A percentile compares a stretch with the other conserved stretches of the same genome.
These are phyloP conservation scores for Lodderomyces jiufengensis DNA, from an alignment of 1,139 yeast species.

Conservation along the genomic window DNA sequence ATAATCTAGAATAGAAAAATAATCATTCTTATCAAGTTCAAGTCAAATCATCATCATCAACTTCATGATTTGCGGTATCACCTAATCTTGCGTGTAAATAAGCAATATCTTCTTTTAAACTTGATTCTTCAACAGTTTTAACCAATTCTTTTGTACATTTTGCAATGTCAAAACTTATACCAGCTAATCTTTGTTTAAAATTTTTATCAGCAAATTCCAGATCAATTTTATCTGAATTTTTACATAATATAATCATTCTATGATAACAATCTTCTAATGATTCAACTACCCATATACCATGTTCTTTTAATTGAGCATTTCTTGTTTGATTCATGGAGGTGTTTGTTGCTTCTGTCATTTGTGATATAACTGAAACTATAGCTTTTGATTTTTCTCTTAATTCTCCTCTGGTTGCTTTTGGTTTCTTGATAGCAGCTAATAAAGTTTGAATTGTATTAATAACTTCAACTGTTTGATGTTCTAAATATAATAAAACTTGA, in stretches of 20 bases:
- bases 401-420: constrained; percentile 72
- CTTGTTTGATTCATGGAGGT: constrained; percentile 87
- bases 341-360: constrained; percentile 89
- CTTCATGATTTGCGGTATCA: constrained; percentile 12
- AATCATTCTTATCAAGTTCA: not conserved
- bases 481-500: constrained; percentile 80
- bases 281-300: constrained; percentile 87
- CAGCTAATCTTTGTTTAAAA: constrained; percentile 89
- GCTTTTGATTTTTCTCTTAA: constrained; percentile 70
- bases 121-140: constrained; percentile 92
- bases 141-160: constrained; percentile 94
- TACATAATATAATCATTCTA: constrained; percentile 68
- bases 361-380: constrained; percentile 71
- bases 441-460: constrained; percentile 85
- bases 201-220: constrained; percentile 79
- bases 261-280: constrained; percentile 81
- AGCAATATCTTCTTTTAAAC: constrained; percentile 74
- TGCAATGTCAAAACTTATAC: constrained; percentile 93
- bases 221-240: constrained; percentile 48
- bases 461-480: constrained; percentile 91
- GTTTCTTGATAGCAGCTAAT: constrained; percentile 69
- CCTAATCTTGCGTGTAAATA: constrained; percentile 45
- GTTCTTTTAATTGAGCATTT: constrained; percentile 78
- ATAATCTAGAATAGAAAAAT: not conserved
- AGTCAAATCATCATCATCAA: constrained; percentile 34